phyloP scores from a whole-genome alignment of 139 green algal genomes.

The Coelastrella sp. region DNA sequence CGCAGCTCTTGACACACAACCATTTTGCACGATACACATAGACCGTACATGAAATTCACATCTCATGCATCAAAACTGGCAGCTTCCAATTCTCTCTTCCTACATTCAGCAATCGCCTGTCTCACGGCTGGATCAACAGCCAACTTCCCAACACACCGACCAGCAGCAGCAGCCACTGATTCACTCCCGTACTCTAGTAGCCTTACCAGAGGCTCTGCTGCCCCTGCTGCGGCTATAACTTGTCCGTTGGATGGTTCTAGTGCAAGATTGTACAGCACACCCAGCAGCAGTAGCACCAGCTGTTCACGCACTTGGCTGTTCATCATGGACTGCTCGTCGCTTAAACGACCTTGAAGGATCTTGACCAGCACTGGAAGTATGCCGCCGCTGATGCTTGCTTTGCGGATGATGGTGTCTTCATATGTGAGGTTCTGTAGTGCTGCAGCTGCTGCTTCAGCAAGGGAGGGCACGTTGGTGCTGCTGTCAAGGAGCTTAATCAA shows the following conservation, averaged over 20 bases:
- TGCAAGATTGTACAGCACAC: neutral
- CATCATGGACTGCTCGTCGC: no score
- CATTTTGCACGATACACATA: no score
- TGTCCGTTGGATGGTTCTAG: neutral
- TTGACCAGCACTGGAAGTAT: neutral
- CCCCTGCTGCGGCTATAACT: neutral
- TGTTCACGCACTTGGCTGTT: no score
- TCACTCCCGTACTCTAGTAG: neutral
- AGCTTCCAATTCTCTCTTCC: no score
- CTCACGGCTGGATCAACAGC: neutral
- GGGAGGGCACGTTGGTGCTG: neutral
- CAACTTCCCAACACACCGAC: neutral
- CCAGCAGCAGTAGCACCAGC: neutral
- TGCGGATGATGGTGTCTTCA: neutral
- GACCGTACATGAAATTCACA: no score
- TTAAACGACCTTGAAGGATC: no score
- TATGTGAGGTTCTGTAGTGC: constrained; percentile 2
- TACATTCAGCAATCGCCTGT: neutral
- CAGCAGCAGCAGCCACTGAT: neutral
- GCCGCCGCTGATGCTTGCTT: neutral
- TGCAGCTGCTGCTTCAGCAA: neutral
- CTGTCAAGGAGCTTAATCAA: neutral
- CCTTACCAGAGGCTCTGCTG: neutral
- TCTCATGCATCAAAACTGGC: no score
- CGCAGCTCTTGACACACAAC: no score